These are phyloP conservation scores for Rubus idaeus DNA, from an alignment of 306 rosid genomes.

Conservation along the genomic window DNA sequence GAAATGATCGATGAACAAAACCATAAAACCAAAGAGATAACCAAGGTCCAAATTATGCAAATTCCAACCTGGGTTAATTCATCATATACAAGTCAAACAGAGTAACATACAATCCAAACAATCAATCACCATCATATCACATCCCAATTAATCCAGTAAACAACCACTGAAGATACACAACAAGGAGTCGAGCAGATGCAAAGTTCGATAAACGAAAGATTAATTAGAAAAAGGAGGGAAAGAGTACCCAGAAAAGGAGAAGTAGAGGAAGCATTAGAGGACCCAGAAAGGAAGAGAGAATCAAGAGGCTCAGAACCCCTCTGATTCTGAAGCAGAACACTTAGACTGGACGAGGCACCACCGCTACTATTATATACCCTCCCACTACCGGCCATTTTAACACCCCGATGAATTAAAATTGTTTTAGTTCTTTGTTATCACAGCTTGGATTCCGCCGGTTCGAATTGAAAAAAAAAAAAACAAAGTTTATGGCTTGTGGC, in stretches of 20 bases:
- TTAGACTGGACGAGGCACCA: conserved; percentile 30
- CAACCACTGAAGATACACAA: neutral
- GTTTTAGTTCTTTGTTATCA: conserved; percentile 12
- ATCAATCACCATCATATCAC: neutral
- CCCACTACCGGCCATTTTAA: conserved; percentile 57
- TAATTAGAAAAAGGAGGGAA: neutral
- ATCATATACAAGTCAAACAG: too few species aligned
- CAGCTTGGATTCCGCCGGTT: neutral
- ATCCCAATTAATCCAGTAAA: too few species aligned
- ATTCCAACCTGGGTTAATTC: neutral
- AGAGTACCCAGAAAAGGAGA: conserved; percentile 48
- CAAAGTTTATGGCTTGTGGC: conserved; percentile 46
- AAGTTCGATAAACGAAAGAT: neutral
- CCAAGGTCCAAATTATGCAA: too few species aligned
- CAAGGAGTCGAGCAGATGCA: neutral
- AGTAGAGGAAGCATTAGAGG: conserved; percentile 41
- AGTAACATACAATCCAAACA: too few species aligned
- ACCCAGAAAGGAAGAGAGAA: conserved; percentile 55
- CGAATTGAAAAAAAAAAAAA: neutral
- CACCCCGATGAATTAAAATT: conserved; percentile 4
- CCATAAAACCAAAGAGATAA: neutral
- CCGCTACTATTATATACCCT: conserved; percentile 31
- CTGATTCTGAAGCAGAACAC: conserved; percentile 50
- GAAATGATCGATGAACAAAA: neutral
- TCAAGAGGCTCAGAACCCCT: conserved; percentile 44